A percentile compares a stretch with the other conserved stretches of the same genome.
phyloP scores from a whole-genome alignment of 1,139 yeast species.

The Scheffersomyces cryptocercus region DNA sequence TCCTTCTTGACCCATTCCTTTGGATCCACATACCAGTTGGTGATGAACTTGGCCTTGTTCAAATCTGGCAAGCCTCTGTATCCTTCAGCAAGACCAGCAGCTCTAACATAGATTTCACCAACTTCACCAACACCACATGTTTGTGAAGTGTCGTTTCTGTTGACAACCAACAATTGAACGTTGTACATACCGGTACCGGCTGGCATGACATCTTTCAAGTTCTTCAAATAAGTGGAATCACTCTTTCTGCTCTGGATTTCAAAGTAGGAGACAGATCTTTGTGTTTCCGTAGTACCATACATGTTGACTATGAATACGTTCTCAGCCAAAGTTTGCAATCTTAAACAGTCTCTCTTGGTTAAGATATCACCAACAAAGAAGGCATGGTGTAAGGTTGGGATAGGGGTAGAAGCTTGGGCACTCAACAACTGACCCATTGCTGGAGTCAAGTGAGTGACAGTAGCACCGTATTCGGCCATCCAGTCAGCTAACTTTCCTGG shows the following conservation, averaged over 20 bases:
- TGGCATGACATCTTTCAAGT: slow-evolving; percentile 94
- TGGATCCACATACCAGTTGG: slow-evolving; percentile 81
- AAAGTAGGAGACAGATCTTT: slow-evolving; percentile 92
- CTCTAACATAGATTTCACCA: slow-evolving; percentile 97
- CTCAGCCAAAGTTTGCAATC: slow-evolving; percentile 88
- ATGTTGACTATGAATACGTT: slow-evolving; percentile 91
- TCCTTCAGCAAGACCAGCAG: slow-evolving; percentile 97
- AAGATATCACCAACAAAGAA: slow-evolving; percentile 97
- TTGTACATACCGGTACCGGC: slow-evolving; percentile 98
- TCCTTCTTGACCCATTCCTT: slow-evolving; percentile 62
- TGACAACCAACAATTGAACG: slow-evolving; percentile 91
- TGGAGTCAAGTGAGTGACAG: slow-evolving; percentile 97
- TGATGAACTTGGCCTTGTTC: slow-evolving; percentile 82
- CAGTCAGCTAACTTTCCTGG: slow-evolving; percentile 97
- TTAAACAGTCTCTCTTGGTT: slow-evolving; percentile 93
- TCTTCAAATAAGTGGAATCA: slow-evolving; percentile 74
- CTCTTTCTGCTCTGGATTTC: slow-evolving; percentile 74
- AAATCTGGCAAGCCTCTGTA: slow-evolving; percentile 89
- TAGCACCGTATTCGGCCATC: slow-evolving; percentile 90
- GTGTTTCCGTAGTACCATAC: slow-evolving; percentile 99
- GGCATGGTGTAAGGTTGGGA: slow-evolving; percentile 89
- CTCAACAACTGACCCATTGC: slow-evolving; percentile 98
- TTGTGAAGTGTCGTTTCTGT: slow-evolving; percentile 82
- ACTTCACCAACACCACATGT: slow-evolving; percentile 98
- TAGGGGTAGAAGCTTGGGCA: slow-evolving; percentile 92